Conservation (phyloP, 2,329 filamentous ascomycete genomes). For the Sporothrix variecibatus region DNA sequence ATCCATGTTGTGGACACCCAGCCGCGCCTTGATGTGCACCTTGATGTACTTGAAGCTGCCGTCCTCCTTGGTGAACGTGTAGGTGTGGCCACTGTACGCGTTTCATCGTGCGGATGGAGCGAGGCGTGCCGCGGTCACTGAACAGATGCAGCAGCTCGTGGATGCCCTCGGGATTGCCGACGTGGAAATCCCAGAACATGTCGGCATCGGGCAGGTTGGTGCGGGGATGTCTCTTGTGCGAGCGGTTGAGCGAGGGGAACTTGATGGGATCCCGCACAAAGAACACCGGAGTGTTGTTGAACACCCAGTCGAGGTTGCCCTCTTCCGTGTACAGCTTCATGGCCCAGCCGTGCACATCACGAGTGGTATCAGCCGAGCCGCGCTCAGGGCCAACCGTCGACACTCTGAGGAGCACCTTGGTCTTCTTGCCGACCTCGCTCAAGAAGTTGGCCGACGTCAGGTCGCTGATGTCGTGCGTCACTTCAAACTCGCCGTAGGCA, state of each 20-base stretch:
- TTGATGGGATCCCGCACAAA: conserved; percentile 74
- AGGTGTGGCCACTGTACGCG: conserved; percentile 67
- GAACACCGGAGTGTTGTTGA: conserved; percentile 74
- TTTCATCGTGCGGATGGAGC: conserved; percentile 67
- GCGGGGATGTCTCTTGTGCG: conserved; percentile 73
- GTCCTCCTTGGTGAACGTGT: conserved; percentile 66
- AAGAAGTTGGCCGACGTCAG: conserved; percentile 27
- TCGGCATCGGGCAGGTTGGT: conserved; percentile 71
- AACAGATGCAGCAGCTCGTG: conserved; percentile 68
- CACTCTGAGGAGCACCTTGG: conserved; percentile 68
- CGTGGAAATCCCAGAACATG: conserved; percentile 56
- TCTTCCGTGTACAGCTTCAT: conserved; percentile 74
- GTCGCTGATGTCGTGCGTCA: conserved; percentile 31
- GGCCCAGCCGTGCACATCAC: conserved; percentile 76
- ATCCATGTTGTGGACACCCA: conserved; percentile 62
- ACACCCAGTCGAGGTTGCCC: conserved; percentile 71
- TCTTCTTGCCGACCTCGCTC: conserved; percentile 42
- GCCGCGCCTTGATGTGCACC: conserved; percentile 64
- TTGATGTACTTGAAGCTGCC: conserved; percentile 67
- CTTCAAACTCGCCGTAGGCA: conserved; percentile 34
- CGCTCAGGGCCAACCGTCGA: conserved; percentile 73
- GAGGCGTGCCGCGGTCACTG: conserved; percentile 66
- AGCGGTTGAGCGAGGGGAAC: conserved; percentile 75
- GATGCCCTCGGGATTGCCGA: conserved; percentile 60
- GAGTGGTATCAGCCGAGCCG: conserved; percentile 74